Base-by-base conservation (phyloP, 768 basidiomycete genomes). In the Antrodiella citrinella region DNA sequence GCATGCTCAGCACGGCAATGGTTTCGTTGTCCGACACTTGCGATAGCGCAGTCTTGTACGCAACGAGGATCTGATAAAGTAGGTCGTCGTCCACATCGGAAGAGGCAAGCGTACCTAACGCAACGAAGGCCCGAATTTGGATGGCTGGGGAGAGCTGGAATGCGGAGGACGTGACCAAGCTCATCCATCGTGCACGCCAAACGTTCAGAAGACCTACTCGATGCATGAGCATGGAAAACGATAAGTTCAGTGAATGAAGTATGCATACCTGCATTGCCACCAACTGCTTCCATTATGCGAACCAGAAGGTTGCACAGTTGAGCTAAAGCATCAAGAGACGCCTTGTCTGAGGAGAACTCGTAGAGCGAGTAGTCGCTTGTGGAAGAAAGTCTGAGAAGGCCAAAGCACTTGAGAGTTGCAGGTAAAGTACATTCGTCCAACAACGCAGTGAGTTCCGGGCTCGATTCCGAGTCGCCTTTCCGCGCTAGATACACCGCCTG, bases 151-250 rank as follows among this genome's bases (percentile, higher is more conserved):
- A 90, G 44, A 86, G 77, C 59, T 95, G 93, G 70, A 95, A 95
- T 19, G 92, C 91, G 0, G 87, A 88, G 1, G 89, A 81, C 1
- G 88, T 86, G 12, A 91, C 81, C 51, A 96, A 65, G 39, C 89
- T 82, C 86, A 92, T 92, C 91, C 92, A 95, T 26, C 93, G 76
- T 22, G 92, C 90, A 51, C 86, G 78, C 93, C 93, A 96, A 2
- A 87, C 78, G 60, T 96, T 96, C 24, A 87, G 67, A 2, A 91
- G 65, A 10, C 84, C 89, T 89, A 49, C 19, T 49, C 44, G 4
- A 53, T 43, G 44, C 40, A 25, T 63, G 26, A 63, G 45, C 30
- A 42, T 35, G 22, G 30, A 45, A 4, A 18, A 25, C 40, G 26
- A 40, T 15, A 26, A n/a, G 25, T 19, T 42, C 10, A 39, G 23